Evolutionary conservation across 768 basidiomycete genomes (phyloP).

Genomic region (Pleurotus ostreatus): DNA sequence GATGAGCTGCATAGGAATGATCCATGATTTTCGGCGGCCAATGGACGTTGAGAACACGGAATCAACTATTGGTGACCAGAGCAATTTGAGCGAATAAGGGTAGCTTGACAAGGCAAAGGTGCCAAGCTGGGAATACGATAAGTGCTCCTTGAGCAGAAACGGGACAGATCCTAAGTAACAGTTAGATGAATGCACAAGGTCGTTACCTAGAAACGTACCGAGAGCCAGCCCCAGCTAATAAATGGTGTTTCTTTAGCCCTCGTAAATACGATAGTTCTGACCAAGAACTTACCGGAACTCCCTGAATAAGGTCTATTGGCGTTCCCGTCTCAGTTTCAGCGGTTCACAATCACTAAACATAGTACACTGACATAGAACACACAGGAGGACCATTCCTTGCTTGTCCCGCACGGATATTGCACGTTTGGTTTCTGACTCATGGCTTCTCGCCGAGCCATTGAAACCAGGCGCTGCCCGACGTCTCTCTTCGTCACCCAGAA

Average conservation of each 20-base stretch:
- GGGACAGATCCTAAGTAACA: conserved; percentile 77
- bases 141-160: conserved; percentile 90
- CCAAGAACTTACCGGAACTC: conserved; percentile 69
- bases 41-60: conserved; percentile 76
- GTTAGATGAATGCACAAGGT: neutral
- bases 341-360: conserved; percentile 1
- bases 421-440: conserved; percentile 34
- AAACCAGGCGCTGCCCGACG: conserved; percentile 39
- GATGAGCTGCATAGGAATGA: conserved; percentile 92
- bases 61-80: conserved; percentile 98
- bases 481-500: conserved; percentile 56
- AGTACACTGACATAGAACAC: conserved; percentile 74
- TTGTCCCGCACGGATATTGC: conserved; percentile 73
- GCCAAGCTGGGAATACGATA: conserved; percentile 96
- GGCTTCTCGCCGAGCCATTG: conserved; percentile 31
- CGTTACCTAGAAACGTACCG: conserved; percentile 33
- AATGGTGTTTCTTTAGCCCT: conserved; percentile 7
- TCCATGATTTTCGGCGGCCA: conserved; percentile 98
- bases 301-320: conserved; percentile 70
- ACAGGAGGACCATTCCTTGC: conserved; percentile 77
- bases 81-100: conserved; percentile 92
- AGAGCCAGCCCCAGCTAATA: conserved; percentile 82
- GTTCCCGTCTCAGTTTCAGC: conserved; percentile 10
- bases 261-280: neutral
- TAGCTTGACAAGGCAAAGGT: conserved; percentile 91